phyloP scores from a whole-genome alignment of 1,139 yeast species.

The Tardiomyces blankii region DNA sequence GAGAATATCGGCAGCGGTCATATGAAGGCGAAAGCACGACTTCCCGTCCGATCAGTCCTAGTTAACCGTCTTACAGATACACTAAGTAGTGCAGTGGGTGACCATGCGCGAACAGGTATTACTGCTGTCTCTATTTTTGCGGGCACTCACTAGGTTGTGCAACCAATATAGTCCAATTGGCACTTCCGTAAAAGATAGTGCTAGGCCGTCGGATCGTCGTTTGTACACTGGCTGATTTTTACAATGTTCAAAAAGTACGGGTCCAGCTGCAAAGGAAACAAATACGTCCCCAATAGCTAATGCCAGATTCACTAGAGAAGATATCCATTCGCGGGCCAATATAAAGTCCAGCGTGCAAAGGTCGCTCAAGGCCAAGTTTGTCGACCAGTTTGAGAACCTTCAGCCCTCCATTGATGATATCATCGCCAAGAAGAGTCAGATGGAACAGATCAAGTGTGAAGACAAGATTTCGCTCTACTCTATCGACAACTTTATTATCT shows the following conservation, averaged over 20 bases:
- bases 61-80: not conserved
- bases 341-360: constrained; percentile 90
- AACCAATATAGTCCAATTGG: not conserved
- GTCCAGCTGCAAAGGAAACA: not conserved
- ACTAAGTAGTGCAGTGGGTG: not conserved
- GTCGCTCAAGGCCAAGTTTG: constrained; percentile 63
- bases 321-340: constrained; percentile 81
- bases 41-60: not conserved
- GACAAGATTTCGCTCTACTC: constrained; percentile 76
- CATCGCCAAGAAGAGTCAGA: constrained; percentile 86
- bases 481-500: constrained; percentile 60
- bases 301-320: constrained; percentile 56
- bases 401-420: constrained; percentile 70
- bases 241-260: not conserved
- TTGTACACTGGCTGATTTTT: not conserved
- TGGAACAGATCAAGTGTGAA: constrained; percentile 75
- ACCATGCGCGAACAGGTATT: not conserved
- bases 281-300: not conserved
- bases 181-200: too few relatives aligned
- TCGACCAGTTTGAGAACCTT: constrained; percentile 57
- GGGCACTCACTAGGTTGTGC: not conserved
- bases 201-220: too few relatives aligned
- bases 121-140: not conserved
- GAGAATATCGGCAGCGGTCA: not conserved
- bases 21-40: not conserved